phyloP scores from a whole-genome alignment of 768 basidiomycete genomes.

The Suillus weaverae region DNA sequence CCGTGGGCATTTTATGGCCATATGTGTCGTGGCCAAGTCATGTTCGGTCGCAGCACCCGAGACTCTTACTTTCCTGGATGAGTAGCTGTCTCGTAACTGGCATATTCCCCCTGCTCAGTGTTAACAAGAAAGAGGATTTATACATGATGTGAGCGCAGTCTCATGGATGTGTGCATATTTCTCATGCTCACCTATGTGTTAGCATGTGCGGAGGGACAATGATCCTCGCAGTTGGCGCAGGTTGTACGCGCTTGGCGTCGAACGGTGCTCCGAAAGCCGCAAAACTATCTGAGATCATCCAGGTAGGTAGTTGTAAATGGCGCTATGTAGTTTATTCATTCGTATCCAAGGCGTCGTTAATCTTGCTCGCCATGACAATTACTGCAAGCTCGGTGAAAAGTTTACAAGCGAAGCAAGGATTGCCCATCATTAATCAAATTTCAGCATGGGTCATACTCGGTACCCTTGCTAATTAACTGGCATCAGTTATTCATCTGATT shows the following conservation, averaged over 20 bases:
- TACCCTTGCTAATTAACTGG: constrained; percentile 31
- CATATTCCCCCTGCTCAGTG: constrained; percentile 69
- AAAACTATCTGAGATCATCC: constrained; percentile 16
- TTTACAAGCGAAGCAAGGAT: constrained; percentile 64
- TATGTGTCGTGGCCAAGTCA: constrained; percentile 46
- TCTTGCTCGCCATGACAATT: constrained; percentile 48
- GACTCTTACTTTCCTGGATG: constrained; percentile 43
- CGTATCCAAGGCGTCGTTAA: constrained; percentile 40
- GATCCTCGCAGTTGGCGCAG: constrained; percentile 40
- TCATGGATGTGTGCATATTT: not conserved
- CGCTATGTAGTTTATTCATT: not conserved
- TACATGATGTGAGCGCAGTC: constrained; percentile 51
- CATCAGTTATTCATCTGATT: not conserved
- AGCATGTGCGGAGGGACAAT: constrained; percentile 50
- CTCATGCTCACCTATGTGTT: constrained; percentile 19
- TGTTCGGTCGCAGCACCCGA: constrained; percentile 26
- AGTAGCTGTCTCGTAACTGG: constrained; percentile 52
- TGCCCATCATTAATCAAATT: constrained; percentile 60
- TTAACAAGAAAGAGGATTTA: constrained; percentile 69
- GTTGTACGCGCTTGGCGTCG: constrained; percentile 14
- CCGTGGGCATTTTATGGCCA: constrained; percentile 71
- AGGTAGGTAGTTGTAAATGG: constrained; percentile 19
- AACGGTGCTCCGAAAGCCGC: not conserved
- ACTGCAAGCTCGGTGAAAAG: constrained; percentile 58
- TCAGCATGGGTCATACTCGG: constrained; percentile 67